Percentiles rank a stretch among this genome's conserved stretches.
These are phyloP conservation scores for Corymbia maculata DNA, from an alignment of 345 rosid species.

Conservation along the genomic window DNA sequence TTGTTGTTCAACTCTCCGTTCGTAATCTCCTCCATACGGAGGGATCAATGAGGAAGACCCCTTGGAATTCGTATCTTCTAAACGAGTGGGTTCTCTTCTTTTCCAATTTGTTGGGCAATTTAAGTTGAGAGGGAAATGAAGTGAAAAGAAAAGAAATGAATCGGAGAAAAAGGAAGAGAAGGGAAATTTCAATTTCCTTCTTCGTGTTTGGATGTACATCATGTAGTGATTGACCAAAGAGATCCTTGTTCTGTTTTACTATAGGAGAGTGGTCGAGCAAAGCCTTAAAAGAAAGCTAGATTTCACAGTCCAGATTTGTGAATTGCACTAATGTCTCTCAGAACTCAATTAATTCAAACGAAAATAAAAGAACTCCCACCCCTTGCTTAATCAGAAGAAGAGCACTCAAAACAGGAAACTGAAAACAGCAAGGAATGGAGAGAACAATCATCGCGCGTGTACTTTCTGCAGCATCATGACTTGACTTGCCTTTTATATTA, in stretches of 20 bases:
- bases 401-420: neutral
- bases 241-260: neutral
- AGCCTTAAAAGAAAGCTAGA: neutral
- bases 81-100: neutral
- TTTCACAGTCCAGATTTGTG: neutral
- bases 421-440: neutral
- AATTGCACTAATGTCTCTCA: neutral
- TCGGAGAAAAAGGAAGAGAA: neutral
- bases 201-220: neutral
- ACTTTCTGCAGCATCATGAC: neutral
- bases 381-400: neutral
- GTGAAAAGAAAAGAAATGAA: neutral
- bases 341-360: neutral
- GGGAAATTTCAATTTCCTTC: neutral
- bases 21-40: neutral
- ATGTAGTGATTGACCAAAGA: neutral
- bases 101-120: neutral
- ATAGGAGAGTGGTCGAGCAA: neutral
- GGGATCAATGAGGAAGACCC: neutral
- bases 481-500: neutral
- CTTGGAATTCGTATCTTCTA: neutral
- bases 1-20: neutral
- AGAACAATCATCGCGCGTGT: neutral
- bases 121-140: neutral
- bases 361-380: neutral